A percentile compares a stretch with the other conserved stretches of the same genome.
phyloP scores from a whole-genome alignment of 2,329 filamentous ascomycete genomes.

The Claviceps sp. region DNA sequence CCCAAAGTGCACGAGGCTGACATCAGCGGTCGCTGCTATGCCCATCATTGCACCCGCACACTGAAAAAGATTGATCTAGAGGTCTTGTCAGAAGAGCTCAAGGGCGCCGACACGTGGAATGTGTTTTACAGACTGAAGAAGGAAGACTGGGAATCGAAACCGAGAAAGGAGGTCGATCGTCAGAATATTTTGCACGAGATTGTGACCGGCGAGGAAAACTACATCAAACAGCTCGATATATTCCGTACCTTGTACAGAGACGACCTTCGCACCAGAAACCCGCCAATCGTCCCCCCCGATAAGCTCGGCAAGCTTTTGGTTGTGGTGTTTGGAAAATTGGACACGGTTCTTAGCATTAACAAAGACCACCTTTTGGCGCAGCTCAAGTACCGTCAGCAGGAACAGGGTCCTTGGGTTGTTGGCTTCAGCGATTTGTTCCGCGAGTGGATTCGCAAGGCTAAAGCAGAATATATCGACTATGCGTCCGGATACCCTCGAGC shows the following conservation, averaged over 20 bases:
- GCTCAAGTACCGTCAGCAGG: slow-evolving; percentile 90
- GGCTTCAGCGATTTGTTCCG: slow-evolving; percentile 96
- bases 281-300: slow-evolving; percentile 67
- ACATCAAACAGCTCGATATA: slow-evolving; percentile 80
- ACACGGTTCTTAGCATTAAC: slow-evolving; percentile 79
- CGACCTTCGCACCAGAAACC: slow-evolving; percentile 56
- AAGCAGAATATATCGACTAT: slow-evolving; percentile 79
- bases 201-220: slow-evolving; percentile 82
- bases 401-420: slow-evolving; percentile 86
- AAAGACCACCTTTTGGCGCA: slow-evolving; percentile 86
- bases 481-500: slow-evolving; percentile 78
- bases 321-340: slow-evolving; percentile 82
- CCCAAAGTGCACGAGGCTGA: slow-evolving; percentile 63
- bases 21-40: slow-evolving; percentile 71
- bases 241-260: slow-evolving; percentile 77
- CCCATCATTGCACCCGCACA: slow-evolving; percentile 84
- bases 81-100: slow-evolving; percentile 54
- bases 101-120: slow-evolving; percentile 66
- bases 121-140: slow-evolving; percentile 77
- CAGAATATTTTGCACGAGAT: slow-evolving; percentile 95
- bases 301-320: slow-evolving; percentile 67
- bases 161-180: slow-evolving; percentile 79
- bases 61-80: slow-evolving; percentile 88
- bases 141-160: slow-evolving; percentile 55
- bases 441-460: slow-evolving; percentile 95